phyloP scores from a whole-genome alignment of 2,329 filamentous ascomycete genomes.

The Monosporascus cannonballus region DNA sequence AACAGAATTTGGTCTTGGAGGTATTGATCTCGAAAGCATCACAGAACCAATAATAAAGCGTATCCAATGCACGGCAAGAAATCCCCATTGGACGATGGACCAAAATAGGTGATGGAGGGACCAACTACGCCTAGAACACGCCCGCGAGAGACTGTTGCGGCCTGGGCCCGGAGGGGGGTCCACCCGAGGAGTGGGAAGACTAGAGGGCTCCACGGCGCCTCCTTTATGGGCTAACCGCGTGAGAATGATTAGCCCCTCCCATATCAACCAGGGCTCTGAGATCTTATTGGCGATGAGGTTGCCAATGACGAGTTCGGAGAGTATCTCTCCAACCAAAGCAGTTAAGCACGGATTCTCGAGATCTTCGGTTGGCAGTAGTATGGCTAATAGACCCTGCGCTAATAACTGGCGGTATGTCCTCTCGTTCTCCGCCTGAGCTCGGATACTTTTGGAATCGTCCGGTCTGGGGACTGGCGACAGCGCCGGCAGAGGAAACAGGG shows the following conservation, averaged over 20 bases:
- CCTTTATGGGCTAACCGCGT: constrained; percentile 34
- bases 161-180: constrained; percentile 2
- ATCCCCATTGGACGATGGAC: constrained; percentile 47
- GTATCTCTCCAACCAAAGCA: constrained; percentile 76
- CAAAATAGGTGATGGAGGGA: constrained; percentile 47
- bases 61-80: constrained; percentile 53
- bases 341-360: constrained; percentile 81
- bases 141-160: constrained; percentile 1
- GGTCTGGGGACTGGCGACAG: constrained; percentile 68
- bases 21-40: constrained; percentile 61
- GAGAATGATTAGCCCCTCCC: constrained; percentile 73
- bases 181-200: constrained; percentile 2
- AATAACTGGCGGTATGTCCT: constrained; percentile 79
- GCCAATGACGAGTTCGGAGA: constrained; percentile 85
- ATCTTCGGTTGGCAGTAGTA: constrained; percentile 88
- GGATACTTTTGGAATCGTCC: constrained; percentile 41
- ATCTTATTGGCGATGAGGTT: constrained; percentile 74
- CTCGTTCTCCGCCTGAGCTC: constrained; percentile 70
- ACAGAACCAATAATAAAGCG: constrained; percentile 61
- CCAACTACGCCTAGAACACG: constrained; percentile 22
- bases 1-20: constrained; percentile 37
- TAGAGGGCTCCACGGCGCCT: constrained; percentile 10
- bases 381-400: constrained; percentile 72
- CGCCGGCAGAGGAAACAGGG: constrained; percentile 72
- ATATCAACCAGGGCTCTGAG: constrained; percentile 84